Conservation (phyloP, 306 rosid genomes). For the Mucuna pruriens region DNA sequence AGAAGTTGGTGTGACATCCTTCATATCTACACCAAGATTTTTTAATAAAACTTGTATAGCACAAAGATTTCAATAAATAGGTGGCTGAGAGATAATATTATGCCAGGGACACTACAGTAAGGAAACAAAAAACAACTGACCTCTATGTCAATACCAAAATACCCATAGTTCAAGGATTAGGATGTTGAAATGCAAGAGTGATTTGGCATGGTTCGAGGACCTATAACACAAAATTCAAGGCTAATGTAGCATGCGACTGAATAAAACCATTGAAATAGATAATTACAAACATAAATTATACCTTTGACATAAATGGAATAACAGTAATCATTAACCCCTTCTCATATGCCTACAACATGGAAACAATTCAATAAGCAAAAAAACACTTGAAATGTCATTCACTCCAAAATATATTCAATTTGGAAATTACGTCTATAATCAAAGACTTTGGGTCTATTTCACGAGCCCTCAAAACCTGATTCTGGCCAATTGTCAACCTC, state of each 20-base stretch:
- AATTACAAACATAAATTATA: constrained; percentile 34
- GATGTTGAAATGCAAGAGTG: constrained; percentile 95
- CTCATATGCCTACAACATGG: constrained; percentile 79
- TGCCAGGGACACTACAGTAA: constrained; percentile 4
- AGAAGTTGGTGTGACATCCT: constrained; percentile 87
- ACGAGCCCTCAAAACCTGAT: constrained; percentile 92
- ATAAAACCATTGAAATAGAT: background rate
- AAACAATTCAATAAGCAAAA: constrained; percentile 25
- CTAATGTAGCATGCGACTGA: constrained; percentile 20
- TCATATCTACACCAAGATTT: constrained; percentile 87
- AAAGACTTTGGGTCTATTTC: constrained; percentile 96
- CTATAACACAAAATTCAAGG: constrained; percentile 50
- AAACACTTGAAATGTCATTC: background rate
- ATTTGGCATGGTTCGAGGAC: constrained; percentile 89
- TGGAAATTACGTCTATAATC: constrained; percentile 76
- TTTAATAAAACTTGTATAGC: constrained; percentile 78
- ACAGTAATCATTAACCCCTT: constrained; percentile 99
- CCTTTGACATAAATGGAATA: constrained; percentile 98
- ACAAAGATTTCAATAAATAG: constrained; percentile 25
- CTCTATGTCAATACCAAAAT: constrained; percentile 98
- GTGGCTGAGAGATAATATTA: background rate
- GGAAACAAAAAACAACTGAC: constrained; percentile 40
- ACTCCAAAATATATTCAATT: background rate
- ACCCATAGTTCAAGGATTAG: constrained; percentile 99
- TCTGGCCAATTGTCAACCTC: constrained; percentile 90